Percentiles rank a stretch among this genome's conserved stretches.
Evolutionary conservation across 805 yeast genomes (phyloP).

Genomic region (Schwanniomyces occidentalis): DNA sequence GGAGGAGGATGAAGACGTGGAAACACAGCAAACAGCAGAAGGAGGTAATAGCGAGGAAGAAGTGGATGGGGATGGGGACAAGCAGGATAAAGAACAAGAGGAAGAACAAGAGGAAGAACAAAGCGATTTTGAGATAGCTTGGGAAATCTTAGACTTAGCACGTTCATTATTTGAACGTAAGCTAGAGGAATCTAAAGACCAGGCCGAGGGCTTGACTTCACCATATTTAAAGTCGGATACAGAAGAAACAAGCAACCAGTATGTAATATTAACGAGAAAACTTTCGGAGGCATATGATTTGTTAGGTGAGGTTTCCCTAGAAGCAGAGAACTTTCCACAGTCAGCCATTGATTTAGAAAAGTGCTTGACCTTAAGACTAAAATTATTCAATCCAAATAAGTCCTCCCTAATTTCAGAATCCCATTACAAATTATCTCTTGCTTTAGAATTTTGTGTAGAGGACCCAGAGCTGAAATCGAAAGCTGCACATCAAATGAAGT

Average conservation of each 20-base stretch:
- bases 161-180: constrained; percentile 61
- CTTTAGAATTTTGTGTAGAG: constrained; percentile 69
- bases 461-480: constrained; percentile 44
- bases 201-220: constrained; percentile 3
- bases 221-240: constrained; percentile 34
- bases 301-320: constrained; percentile 87
- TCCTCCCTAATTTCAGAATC: constrained; percentile 72
- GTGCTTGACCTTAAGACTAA: constrained; percentile 54
- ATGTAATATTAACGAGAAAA: constrained; percentile 44
- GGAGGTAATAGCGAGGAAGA: constrained; percentile 19
- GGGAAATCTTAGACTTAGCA: constrained; percentile 82
- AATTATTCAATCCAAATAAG: constrained; percentile 48
- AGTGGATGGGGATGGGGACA: constrained; percentile 49
- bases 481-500: constrained; percentile 55
- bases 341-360: constrained; percentile 68
- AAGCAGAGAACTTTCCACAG: constrained; percentile 82
- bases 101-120: constrained; percentile 44
- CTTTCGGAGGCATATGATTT: constrained; percentile 75
- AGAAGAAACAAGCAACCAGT: constrained; percentile 32
- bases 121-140: constrained; percentile 80
- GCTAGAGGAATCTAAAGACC: constrained; percentile 21
- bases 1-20: constrained; percentile 22
- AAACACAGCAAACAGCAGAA: constrained; percentile 13
- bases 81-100: constrained; percentile 26
- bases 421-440: constrained; percentile 77